Base-by-base conservation (phyloP, 2,329 filamentous ascomycete genomes). In the Colletotrichum sojae region DNA sequence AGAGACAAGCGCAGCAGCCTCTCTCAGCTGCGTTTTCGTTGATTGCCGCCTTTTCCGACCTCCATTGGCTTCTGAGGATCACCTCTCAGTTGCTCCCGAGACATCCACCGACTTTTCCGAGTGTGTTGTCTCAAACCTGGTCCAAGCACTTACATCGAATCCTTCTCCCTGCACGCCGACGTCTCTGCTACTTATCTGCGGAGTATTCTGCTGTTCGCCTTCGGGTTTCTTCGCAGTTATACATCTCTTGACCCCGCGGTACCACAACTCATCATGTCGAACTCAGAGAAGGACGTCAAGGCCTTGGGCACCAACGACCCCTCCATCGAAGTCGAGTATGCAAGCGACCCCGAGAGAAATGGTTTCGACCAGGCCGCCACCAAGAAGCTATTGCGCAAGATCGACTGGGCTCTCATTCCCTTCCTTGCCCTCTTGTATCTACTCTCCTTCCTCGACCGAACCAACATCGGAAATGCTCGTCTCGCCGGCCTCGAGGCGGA, bases 401-500 rank as follows among this genome's bases (percentile, higher is more conserved):
- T 88, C 71, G 85, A 90, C 76, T 78, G 83, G 80, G 80, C 84
- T 73, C 82, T 91, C 22, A 85, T 90, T 52, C 89, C 89, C 1
- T 86, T 89, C 76, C 84, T 90, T 70, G 84, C 87, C 4, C 75
- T 90, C 0, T 83, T 91, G 18, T 73, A 75, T 57, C 78, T 82
- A 6, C 79, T 86, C 31, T 85, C 83, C 67, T 87, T 86, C 73
- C 75, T 87, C 43, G 84, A 86, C 69, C 78, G 84, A 45, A 85
- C 83, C n/a, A 87, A 87, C 71, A 84, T 86, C 60, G 84, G 83
- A 18, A 82, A 82, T 73, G 80, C 80, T 45, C 79, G 78, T 67
- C 77, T 82, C 18, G 75, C 74, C 45, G 77, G 78, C n/a, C 71
- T 82, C 27, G 76, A 79, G 63, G 62, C 83, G 48, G 77, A 79